Percentiles rank a stretch among this genome's conserved stretches.
Evolutionary conservation across 495 filamentous ascomycete genomes (phyloP).

Genomic region (Daldinia childiae): DNA sequence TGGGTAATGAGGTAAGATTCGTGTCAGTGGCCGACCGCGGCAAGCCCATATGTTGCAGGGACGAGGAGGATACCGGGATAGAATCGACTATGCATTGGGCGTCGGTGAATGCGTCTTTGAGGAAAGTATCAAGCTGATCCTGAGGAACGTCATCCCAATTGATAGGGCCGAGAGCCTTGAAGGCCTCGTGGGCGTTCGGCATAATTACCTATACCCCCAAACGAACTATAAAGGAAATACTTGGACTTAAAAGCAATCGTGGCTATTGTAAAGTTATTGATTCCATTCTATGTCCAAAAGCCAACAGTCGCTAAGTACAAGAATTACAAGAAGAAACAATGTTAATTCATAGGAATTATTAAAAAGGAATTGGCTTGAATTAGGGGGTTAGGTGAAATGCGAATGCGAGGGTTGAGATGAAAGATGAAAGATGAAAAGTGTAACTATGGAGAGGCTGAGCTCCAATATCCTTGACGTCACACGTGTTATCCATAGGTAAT

Average conservation of each 20-base stretch:
- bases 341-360: slow-evolving; percentile 9
- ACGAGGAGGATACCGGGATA: slow-evolving; percentile 59
- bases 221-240: not conserved
- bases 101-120: slow-evolving; percentile 66
- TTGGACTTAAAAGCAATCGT: slow-evolving; percentile 4
- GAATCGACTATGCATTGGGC: slow-evolving; percentile 79
- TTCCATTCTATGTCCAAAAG: slow-evolving; percentile 23
- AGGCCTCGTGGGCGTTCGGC: slow-evolving; percentile 74
- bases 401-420: not conserved
- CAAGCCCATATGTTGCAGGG: slow-evolving; percentile 42
- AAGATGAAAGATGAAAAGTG: not conserved
- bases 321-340: slow-evolving; percentile 12
- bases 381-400: not conserved
- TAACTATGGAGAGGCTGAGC: slow-evolving; percentile 1
- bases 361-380: not conserved
- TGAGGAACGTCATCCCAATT: slow-evolving; percentile 70
- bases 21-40: slow-evolving; percentile 48
- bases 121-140: slow-evolving; percentile 64
- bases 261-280: not conserved
- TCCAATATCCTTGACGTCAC: slow-evolving; percentile 36
- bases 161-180: slow-evolving; percentile 76
- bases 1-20: slow-evolving; percentile 29
- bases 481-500: no score
- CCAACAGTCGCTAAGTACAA: not conserved
- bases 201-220: slow-evolving; percentile 49